Conservation (phyloP, 208 protist genomes). For the Wallacemonas rigidus region DNA sequence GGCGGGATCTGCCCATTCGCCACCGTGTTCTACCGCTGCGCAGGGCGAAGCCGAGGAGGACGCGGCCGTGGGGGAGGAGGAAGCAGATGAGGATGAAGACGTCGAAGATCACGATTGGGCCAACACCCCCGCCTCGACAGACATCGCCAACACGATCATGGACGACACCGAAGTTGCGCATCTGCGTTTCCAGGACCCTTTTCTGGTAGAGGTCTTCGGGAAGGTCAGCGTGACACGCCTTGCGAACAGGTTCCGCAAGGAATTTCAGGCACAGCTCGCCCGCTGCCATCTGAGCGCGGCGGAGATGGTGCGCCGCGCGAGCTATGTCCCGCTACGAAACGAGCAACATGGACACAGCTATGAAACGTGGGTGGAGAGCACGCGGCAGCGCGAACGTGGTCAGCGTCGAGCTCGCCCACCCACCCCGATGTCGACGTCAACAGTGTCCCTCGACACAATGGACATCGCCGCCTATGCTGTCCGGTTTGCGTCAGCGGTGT, state of each 20-base stretch:
- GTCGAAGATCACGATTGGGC: slow-evolving; percentile 15
- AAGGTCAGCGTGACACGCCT: slow-evolving; percentile 27
- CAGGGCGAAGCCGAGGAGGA: slow-evolving; percentile 18
- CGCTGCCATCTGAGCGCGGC: slow-evolving; percentile 14
- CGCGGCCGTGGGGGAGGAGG: slow-evolving; percentile 21
- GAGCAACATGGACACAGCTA: not conserved
- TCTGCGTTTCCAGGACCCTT: slow-evolving; percentile 60
- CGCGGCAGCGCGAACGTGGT: not conserved
- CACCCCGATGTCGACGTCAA: not conserved
- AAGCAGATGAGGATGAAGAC: slow-evolving; percentile 24
- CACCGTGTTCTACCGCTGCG: not conserved
- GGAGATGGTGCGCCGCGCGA: slow-evolving; percentile 13
- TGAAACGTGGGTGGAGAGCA: slow-evolving; percentile 1
- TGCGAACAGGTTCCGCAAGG: slow-evolving; percentile 24
- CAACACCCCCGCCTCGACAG: slow-evolving; percentile 37
- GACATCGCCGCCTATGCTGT: slow-evolving; percentile 48
- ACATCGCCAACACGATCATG: slow-evolving; percentile 69
- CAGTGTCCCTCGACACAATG: slow-evolving; percentile 27
- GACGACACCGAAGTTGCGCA: slow-evolving; percentile 58
- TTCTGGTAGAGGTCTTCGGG: slow-evolving; percentile 57
- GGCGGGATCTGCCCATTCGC: too few relatives aligned
- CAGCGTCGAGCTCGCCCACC: not conserved
- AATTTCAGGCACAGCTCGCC: slow-evolving; percentile 48
- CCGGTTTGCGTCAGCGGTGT: slow-evolving; percentile 69
- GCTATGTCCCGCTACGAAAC: not conserved